A percentile compares a stretch with the other conserved stretches of the same genome.
phyloP scores from a whole-genome alignment of 1,284 basidiomycete genomes.

The Puccinia polysora region DNA sequence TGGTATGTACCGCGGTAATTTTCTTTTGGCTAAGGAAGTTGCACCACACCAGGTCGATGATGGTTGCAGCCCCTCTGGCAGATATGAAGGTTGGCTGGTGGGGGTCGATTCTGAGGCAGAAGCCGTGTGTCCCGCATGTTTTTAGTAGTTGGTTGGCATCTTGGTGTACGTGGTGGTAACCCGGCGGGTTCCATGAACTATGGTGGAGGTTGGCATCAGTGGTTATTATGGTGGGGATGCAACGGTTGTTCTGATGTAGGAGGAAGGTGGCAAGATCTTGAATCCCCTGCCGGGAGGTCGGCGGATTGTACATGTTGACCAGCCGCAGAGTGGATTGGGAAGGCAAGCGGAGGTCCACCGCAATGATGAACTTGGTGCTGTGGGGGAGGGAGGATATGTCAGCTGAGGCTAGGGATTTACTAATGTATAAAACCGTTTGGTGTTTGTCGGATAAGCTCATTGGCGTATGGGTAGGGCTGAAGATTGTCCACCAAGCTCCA shows the following conservation, averaged over 20 bases:
- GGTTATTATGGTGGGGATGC: background rate
- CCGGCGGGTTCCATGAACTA: background rate
- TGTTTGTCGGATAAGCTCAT: background rate
- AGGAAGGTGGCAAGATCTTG: background rate
- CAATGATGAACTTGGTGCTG: background rate
- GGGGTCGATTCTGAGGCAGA: background rate
- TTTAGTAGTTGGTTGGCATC: background rate
- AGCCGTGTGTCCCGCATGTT: background rate
- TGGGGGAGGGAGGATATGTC: background rate
- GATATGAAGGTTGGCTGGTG: background rate
- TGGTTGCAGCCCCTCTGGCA: background rate
- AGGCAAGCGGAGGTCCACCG: background rate
- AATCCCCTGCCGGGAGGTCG: background rate
- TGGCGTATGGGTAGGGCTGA: background rate
- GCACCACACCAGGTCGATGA: slow-evolving; percentile 2
- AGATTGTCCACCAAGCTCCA: background rate
- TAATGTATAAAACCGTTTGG: background rate
- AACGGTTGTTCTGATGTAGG: background rate
- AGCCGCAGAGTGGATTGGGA: background rate
- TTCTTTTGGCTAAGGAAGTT: background rate
- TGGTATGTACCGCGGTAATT: background rate
- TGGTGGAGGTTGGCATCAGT: slow-evolving; percentile 1
- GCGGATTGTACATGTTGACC: background rate
- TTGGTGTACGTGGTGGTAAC: background rate
- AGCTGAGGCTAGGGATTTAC: background rate